These are phyloP conservation scores for Fusarium sp. DNA, from an alignment of 2,329 filamentous ascomycete species.

Conservation along the genomic window DNA sequence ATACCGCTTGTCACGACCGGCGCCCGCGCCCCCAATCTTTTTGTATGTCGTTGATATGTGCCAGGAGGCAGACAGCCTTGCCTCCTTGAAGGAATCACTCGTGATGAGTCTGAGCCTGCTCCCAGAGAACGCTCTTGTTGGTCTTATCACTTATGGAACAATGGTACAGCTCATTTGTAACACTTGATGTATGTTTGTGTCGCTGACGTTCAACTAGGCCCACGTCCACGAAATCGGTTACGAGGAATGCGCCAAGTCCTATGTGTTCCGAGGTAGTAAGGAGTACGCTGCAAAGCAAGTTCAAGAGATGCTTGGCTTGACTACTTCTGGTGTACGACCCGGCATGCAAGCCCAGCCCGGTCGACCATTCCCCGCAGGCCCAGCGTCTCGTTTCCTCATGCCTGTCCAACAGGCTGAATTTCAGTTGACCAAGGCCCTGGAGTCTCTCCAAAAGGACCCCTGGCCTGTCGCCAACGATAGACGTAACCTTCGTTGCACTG, in stretches of 20 bases:
- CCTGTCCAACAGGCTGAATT: constrained; percentile 97
- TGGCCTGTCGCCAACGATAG: constrained; percentile 97
- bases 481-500: constrained; percentile 89
- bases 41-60: constrained; percentile 89
- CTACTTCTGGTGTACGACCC: constrained; percentile 77
- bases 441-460: constrained; percentile 95
- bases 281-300: constrained; percentile 98
- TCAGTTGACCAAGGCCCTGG: constrained; percentile 94
- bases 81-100: constrained; percentile 85
- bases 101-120: constrained; percentile 87
- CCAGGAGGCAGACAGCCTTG: constrained; percentile 87
- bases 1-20: constrained; percentile 82
- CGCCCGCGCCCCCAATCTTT: constrained; percentile 88
- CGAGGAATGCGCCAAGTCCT: constrained; percentile 97
- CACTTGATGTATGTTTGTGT: neutral
- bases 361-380: constrained; percentile 79
- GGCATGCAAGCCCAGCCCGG: constrained; percentile 79
- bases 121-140: constrained; percentile 83
- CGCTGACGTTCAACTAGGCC: constrained; percentile 63
- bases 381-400: constrained; percentile 89
- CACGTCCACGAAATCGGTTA: constrained; percentile 99
- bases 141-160: constrained; percentile 88
- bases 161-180: constrained; percentile 70
- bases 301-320: constrained; percentile 97
- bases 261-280: constrained; percentile 97